Evolutionary conservation across 257 asterid species (phyloP).

Genomic region (Capsicum baccatum): DNA sequence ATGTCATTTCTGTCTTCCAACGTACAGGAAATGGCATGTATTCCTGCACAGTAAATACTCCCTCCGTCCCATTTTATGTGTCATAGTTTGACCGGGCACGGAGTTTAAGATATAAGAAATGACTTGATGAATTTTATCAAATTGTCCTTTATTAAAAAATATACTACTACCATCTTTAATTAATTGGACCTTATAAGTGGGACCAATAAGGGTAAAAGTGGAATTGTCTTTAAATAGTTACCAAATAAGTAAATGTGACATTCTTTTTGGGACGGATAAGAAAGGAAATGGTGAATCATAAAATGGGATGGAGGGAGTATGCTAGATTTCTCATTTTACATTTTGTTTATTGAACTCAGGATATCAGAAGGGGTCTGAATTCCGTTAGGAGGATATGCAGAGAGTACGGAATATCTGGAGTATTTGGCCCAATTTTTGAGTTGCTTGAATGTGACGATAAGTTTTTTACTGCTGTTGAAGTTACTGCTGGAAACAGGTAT

Average conservation of each 20-base stretch:
- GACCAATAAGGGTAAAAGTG: too few species aligned
- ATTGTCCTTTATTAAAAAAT: too few species aligned
- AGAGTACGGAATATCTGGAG: constrained; percentile 65
- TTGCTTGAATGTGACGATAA: constrained; percentile 91
- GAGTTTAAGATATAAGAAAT: too few species aligned
- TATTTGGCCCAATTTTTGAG: constrained; percentile 86
- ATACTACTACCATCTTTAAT: too few species aligned
- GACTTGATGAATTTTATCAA: too few species aligned
- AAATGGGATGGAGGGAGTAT: not conserved
- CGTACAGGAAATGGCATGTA: not conserved
- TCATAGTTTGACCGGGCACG: too few species aligned
- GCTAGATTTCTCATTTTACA: constrained; percentile 4
- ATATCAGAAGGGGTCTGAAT: constrained; percentile 92
- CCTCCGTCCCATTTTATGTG: too few species aligned
- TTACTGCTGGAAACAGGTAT: constrained; percentile 99
- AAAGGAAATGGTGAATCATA: too few species aligned
- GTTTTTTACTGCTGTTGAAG: constrained; percentile 98
- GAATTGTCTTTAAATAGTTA: too few species aligned
- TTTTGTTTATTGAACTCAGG: constrained; percentile 49
- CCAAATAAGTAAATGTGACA: too few species aligned
- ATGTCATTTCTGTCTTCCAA: constrained; percentile 7
- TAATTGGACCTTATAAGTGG: too few species aligned
- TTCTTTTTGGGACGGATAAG: too few species aligned
- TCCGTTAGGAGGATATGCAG: constrained; percentile 80
- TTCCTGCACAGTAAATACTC: not conserved